Base-by-base conservation (phyloP, 768 basidiomycete species). In the Termitomyces sp. region DNA sequence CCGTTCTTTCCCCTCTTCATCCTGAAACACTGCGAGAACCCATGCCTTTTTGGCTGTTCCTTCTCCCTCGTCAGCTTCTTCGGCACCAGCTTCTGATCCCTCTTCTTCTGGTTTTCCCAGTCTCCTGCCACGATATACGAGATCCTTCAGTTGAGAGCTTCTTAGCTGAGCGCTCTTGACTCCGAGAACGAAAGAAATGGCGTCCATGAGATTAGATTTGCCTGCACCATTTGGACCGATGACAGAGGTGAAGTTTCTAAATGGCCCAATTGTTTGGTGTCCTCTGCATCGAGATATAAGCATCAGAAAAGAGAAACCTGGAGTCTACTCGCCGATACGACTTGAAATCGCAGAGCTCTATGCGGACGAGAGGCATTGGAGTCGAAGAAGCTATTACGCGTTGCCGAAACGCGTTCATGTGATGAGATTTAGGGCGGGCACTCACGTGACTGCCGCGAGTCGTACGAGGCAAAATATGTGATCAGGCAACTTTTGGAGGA, bases 201-300 rank as follows among this genome's bases (percentile, higher is more conserved):
- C 97, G 70, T 99, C 97, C 97, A 98, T 98, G 57, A 98, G 85
- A 71, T 99, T 99, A 10, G 94, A 23, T 71, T 99, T 98, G 60
- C 97, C 97, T 0, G 96, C 94, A 58, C 97, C 96, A 88, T 99
- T 98, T 38, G 97, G 96, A 23, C 97, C 97, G 66, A 99, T 98
- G 56, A 98, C 82, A 12, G 93, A 96, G 0, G 96, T 95, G 74
- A 99, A 99, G 68, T 88, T 86, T 75, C 83, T 86, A 77, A 95
- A 95, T 1, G 94, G 94, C 0, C 94, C 95, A 50, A 95, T 93
- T 32, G 84, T 82, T 71, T 94, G 91, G 70, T 90, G 88, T 41
- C 88, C 87, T 60, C 89, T 89, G 66, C 4, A 52, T 20, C 41
- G 12, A 14, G 20, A 23, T 14, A 59, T 57, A 36, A 38, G 30